Conservation (phyloP, 176 grass and related monocot genomes). For the Bromus sterilis region DNA sequence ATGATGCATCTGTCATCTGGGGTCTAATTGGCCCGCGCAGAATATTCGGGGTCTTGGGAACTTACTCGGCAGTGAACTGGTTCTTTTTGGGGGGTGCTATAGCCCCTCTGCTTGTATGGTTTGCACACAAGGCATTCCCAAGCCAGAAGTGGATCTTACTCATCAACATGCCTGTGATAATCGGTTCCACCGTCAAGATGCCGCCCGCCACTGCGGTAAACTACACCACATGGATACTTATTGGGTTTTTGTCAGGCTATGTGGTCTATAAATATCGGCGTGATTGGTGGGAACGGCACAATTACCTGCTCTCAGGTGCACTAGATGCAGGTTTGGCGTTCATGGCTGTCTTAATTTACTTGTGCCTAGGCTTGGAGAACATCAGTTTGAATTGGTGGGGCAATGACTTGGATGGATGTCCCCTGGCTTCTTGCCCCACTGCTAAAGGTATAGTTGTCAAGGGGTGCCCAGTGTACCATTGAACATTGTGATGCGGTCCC, state of each 20-base stretch:
- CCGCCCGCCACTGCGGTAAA: conserved; percentile 62
- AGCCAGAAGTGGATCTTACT: conserved; percentile 39
- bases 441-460: conserved; percentile 54
- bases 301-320: conserved; percentile 57
- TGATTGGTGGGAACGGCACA: conserved; percentile 70
- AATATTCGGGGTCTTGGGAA: conserved; percentile 62
- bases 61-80: conserved; percentile 58
- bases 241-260: conserved; percentile 49
- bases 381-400: conserved; percentile 74
- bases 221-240: conserved; percentile 61
- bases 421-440: conserved; percentile 72
- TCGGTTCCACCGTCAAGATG: conserved; percentile 45
- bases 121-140: conserved; percentile 36
- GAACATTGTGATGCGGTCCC: not conserved
- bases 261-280: conserved; percentile 22
- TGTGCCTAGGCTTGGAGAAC: conserved; percentile 71
- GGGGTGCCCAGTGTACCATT: conserved; percentile 49
- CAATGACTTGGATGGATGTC: conserved; percentile 83
- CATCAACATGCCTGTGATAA: conserved; percentile 70
- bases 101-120: conserved; percentile 55
- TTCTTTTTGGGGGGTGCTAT: conserved; percentile 67
- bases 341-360: conserved; percentile 61
- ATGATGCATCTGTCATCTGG: conserved; percentile 88
- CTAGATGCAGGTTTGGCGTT: conserved; percentile 51
- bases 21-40: conserved; percentile 65